Conservation (phyloP, 1,139 yeast genomes). For the Hansenula anomala region DNA sequence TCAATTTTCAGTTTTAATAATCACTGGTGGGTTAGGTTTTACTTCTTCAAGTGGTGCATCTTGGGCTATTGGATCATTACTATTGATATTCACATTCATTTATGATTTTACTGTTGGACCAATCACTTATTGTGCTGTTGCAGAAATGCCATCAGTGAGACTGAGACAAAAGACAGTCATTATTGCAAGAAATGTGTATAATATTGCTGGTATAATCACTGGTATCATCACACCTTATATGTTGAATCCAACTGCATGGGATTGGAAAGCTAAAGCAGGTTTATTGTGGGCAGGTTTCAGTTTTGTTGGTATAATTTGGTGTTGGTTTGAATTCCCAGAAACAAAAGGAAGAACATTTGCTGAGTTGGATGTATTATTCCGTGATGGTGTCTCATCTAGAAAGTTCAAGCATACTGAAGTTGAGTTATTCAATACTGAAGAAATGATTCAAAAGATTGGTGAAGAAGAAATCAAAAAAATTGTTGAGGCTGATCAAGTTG, state of each 20-base stretch:
- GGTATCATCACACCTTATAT: conserved; percentile 35
- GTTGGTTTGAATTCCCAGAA: conserved; percentile 37
- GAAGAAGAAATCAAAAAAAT: conserved; percentile 14
- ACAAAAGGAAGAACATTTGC: conserved; percentile 38
- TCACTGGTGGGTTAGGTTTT: conserved; percentile 31
- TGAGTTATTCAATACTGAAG: conserved; percentile 16
- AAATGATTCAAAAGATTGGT: conserved; percentile 14
- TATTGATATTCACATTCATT: conserved; percentile 31
- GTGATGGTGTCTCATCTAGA: conserved; percentile 28
- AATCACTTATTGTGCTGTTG: conserved; percentile 34
- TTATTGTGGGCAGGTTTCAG: conserved; percentile 20
- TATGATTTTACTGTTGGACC: conserved; percentile 30
- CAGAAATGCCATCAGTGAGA: conserved; percentile 35
- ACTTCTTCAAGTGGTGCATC: conserved; percentile 15
- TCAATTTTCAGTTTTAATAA: conserved; percentile 23
- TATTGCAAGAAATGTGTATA: conserved; percentile 30
- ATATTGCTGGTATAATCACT: conserved; percentile 28
- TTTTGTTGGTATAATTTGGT: conserved; percentile 34
- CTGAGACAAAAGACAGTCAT: conserved; percentile 37
- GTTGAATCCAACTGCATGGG: conserved; percentile 42
- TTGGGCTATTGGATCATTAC: conserved; percentile 24
- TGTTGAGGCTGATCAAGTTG: conserved; percentile 8
- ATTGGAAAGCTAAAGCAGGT: conserved; percentile 37
- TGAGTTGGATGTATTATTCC: conserved; percentile 34
- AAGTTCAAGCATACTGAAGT: conserved; percentile 22